Base-by-base conservation (phyloP, 2,329 filamentous ascomycete genomes). In the Didymella pinodella region DNA sequence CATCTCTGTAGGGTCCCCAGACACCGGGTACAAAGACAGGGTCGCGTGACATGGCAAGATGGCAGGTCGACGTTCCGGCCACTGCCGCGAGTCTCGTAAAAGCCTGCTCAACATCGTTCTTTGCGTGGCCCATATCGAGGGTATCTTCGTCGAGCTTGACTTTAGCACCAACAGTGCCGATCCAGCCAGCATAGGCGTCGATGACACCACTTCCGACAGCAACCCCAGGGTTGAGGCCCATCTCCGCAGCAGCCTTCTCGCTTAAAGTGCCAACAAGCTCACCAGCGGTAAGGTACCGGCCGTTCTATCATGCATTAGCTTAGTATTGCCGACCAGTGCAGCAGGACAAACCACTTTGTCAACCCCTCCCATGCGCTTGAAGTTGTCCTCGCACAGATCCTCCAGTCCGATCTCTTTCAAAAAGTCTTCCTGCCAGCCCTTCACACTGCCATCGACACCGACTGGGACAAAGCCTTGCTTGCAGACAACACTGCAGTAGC, bases 401-500 rank as follows among this genome's bases (percentile, higher is more conserved):
- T 85, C 85, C n/a, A 99, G 84, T 16, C 95, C 95, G 73, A 99
- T 96, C 8, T 88, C 85, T 29, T 86, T 85, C 65, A 96, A 87
- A 74, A 99, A 99, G 73, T 98, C 94, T 68, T 94, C 91, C 77
- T 98, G 94, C 95, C 95, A 99, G 32, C 95, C 95, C 81, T 97
- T 98, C 57, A 96, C 92, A 77, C 93, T 97, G 47, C 93, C 93
- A 68, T 99, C 95, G 6, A 98, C 93, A 49, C 95, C 95, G n/a
- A 97, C 91, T 0, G 95, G 95, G 1, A 99, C 91, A 74, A 88
- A 98, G 1, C 94, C 95, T 78, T 99, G 95, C 83, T 98, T 99
- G 80, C 95, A 98, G 41, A 97, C 93, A 8, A 93, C 91, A 75
- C 92, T 97, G 80, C 95, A 98, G 80, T 92, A 98, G 81, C 93